Conservation (phyloP, 2,329 filamentous ascomycete genomes). For the Claviceps sp. region DNA sequence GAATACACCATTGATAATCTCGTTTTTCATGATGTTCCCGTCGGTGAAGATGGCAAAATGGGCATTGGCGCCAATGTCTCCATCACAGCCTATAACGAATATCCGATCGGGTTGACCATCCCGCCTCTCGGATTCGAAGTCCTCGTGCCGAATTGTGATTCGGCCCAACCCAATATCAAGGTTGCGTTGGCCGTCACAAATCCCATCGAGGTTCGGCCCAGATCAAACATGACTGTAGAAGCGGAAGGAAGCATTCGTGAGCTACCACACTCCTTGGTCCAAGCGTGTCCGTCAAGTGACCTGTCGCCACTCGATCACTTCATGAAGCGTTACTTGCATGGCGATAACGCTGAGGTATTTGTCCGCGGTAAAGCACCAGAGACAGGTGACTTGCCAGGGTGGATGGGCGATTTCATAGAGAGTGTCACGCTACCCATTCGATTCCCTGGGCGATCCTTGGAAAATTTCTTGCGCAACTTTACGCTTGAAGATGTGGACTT, state of each 20-base stretch:
- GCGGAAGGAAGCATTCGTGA: slow-evolving; percentile 59
- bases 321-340: slow-evolving; percentile 68
- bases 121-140: slow-evolving; percentile 76
- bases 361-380: slow-evolving; percentile 64
- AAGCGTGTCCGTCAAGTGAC: slow-evolving; percentile 59
- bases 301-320: slow-evolving; percentile 77
- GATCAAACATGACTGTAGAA: slow-evolving; percentile 51
- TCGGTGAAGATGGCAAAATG: slow-evolving; percentile 33
- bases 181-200: slow-evolving; percentile 65
- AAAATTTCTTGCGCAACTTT: slow-evolving; percentile 77
- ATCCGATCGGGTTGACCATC: slow-evolving; percentile 62
- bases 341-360: slow-evolving; percentile 65
- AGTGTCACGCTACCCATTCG: slow-evolving; percentile 75
- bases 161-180: slow-evolving; percentile 58
- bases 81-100: slow-evolving; percentile 58
- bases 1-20: slow-evolving; percentile 71
- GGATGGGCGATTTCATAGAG: slow-evolving; percentile 68
- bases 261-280: slow-evolving; percentile 60
- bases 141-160: slow-evolving; percentile 67
- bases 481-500: slow-evolving; percentile 78
- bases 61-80: slow-evolving; percentile 73
- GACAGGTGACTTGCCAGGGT: slow-evolving; percentile 56
- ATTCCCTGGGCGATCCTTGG: slow-evolving; percentile 69
- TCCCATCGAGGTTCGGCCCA: slow-evolving; percentile 52
- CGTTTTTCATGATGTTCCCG: slow-evolving; percentile 59